These are phyloP conservation scores for Oryza glaberrima DNA, from an alignment of 176 grass and related monocot genomes.

Conservation along the genomic window DNA sequence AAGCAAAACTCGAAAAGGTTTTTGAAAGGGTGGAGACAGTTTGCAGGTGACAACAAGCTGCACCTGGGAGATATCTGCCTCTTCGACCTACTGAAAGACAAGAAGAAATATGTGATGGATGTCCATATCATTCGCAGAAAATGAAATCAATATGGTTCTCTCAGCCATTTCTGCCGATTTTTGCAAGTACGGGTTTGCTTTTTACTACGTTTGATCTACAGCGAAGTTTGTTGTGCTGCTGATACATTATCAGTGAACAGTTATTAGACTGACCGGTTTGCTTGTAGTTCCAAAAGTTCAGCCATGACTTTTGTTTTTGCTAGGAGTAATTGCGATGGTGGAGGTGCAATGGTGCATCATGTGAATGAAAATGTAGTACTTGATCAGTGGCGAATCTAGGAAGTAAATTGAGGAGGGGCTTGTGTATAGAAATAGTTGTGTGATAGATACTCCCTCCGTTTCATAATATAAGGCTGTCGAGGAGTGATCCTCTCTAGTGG, in stretches of 20 bases:
- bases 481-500: too few relatives aligned
- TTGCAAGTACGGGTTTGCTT: neutral
- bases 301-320: too few relatives aligned
- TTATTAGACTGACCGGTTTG: neutral
- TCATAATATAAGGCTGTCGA: too few relatives aligned
- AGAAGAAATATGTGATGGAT: neutral
- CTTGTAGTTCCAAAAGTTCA: neutral
- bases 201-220: neutral
- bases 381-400: too few relatives aligned
- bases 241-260: neutral
- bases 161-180: neutral
- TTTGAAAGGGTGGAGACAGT: slow-evolving; percentile 2
- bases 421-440: too few relatives aligned
- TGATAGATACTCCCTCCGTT: too few relatives aligned
- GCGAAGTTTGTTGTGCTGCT: neutral
- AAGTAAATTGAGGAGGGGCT: too few relatives aligned
- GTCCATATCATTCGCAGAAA: slow-evolving; percentile 20
- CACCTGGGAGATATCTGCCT: slow-evolving; percentile 51
- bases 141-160: too few relatives aligned
- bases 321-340: too few relatives aligned
- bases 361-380: too few relatives aligned
- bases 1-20: neutral
- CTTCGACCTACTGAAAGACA: slow-evolving; percentile 33
- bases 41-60: slow-evolving; percentile 41
- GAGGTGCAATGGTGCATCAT: too few relatives aligned